Conservation (phyloP, 345 rosid genomes). For the Streptanthus diversifolius region DNA sequence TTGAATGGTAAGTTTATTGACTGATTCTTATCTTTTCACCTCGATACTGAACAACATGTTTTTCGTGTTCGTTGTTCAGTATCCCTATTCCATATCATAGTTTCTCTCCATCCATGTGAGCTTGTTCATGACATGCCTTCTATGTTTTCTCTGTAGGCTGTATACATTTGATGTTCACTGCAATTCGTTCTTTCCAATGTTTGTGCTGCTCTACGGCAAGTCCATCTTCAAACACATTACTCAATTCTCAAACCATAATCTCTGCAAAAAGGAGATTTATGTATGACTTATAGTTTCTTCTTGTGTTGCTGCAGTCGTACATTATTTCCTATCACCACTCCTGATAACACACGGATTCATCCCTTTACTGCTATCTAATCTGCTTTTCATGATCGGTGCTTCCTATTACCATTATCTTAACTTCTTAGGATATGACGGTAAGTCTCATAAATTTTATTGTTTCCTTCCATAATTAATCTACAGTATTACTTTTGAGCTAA, state of each 20-base stretch:
- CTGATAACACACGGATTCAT: slow-evolving; percentile 87
- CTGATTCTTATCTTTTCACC: slow-evolving; percentile 20
- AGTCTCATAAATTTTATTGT: slow-evolving; percentile 21
- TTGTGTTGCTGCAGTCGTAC: slow-evolving; percentile 69
- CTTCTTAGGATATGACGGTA: slow-evolving; percentile 97
- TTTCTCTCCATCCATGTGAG: background rate
- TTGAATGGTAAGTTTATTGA: slow-evolving; percentile 79
- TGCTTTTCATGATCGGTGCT: slow-evolving; percentile 90
- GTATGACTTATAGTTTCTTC: slow-evolving; percentile 9
- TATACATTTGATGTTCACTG: slow-evolving; percentile 99
- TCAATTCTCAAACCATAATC: background rate
- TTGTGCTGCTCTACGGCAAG: slow-evolving; percentile 88
- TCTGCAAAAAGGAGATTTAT: background rate
- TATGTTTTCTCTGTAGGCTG: slow-evolving; percentile 53
- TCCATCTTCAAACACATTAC: slow-evolving; percentile 11
- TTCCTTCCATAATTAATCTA: background rate
- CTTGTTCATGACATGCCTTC: background rate
- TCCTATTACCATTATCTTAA: slow-evolving; percentile 97
- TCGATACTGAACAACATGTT: background rate
- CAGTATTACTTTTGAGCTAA: background rate
- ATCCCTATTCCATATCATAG: background rate
- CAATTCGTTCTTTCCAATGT: slow-evolving; percentile 99
- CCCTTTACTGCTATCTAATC: slow-evolving; percentile 74
- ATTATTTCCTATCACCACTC: slow-evolving; percentile 88
- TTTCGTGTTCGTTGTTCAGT: background rate